phyloP scores from a whole-genome alignment of 1,284 basidiomycete species.

The Moesziomyces sp. region DNA sequence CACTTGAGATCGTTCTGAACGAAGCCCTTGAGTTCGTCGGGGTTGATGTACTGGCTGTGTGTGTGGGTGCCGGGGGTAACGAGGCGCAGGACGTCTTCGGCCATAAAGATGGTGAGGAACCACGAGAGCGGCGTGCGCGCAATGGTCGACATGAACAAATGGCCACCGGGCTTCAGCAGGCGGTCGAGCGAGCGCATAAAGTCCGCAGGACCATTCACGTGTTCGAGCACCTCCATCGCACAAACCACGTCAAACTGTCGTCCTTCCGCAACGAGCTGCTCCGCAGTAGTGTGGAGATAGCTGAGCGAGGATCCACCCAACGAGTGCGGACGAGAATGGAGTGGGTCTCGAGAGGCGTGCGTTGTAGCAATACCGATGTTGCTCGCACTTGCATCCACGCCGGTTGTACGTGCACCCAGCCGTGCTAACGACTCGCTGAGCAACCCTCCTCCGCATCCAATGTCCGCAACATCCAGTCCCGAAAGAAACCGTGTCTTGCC shows the following conservation, averaged over 20 bases:
- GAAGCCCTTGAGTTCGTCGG: conserved; percentile 85
- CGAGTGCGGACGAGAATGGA: conserved; percentile 21
- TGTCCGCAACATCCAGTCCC: conserved; percentile 80
- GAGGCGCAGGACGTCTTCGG: conserved; percentile 81
- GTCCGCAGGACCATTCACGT: conserved; percentile 88
- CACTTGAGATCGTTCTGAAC: conserved; percentile 75
- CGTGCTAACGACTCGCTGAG: conserved; percentile 91
- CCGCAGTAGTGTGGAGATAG: conserved; percentile 84
- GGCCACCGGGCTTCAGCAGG: conserved; percentile 81
- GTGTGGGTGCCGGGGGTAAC: conserved; percentile 93
- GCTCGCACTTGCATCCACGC: conserved; percentile 86
- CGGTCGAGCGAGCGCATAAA: conserved; percentile 72
- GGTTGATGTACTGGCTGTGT: conserved; percentile 88
- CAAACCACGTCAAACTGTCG: conserved; percentile 87
- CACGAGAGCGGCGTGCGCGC: conserved; percentile 90
- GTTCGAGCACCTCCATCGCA: conserved; percentile 97
- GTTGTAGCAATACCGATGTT: conserved; percentile 87
- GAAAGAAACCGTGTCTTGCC: conserved; percentile 61
- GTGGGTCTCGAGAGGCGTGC: conserved; percentile 83
- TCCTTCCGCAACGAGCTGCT: conserved; percentile 74
- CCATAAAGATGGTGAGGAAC: conserved; percentile 87
- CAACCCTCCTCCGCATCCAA: conserved; percentile 95
- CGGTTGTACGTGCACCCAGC: conserved; percentile 84
- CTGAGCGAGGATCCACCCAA: conserved; percentile 67
- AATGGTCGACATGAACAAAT: conserved; percentile 95